These are phyloP conservation scores for Pythium vanterpoolii DNA, from an alignment of 352 stramenopile genomes.

Conservation along the genomic window DNA sequence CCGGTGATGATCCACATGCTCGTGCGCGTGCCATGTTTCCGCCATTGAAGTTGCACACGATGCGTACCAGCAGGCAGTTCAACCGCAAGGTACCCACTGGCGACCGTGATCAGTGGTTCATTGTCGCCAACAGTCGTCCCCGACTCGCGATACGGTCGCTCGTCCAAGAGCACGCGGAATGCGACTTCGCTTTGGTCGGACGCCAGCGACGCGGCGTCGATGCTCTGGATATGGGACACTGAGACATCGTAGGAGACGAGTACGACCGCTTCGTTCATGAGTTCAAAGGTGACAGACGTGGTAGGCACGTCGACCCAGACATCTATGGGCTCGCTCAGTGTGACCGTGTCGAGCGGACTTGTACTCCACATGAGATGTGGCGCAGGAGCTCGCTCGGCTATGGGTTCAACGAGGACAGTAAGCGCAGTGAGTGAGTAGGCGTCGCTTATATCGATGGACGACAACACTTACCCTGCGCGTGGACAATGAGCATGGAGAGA, in stretches of 20 bases:
- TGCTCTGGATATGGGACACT: constrained; percentile 39
- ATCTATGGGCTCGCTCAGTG: constrained; percentile 22
- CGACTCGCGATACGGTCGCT: constrained; percentile 58
- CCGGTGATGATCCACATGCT: constrained; percentile 58
- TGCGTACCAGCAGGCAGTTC: constrained; percentile 51
- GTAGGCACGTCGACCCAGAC: constrained; percentile 58
- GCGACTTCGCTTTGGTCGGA: constrained; percentile 47
- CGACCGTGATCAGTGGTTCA: constrained; percentile 48
- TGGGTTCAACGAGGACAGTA: background rate
- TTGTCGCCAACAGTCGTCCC: constrained; percentile 55
- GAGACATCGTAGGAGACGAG: constrained; percentile 70
- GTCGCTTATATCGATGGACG: background rate
- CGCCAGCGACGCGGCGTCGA: constrained; percentile 1
- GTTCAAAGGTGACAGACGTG: constrained; percentile 43
- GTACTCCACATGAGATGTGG: constrained; percentile 66
- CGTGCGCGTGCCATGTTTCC: constrained; percentile 50
- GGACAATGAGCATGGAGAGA: background rate
- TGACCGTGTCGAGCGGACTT: constrained; percentile 42
- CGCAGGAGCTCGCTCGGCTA: constrained; percentile 13
- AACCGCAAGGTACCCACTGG: constrained; percentile 55
- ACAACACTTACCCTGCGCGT: background rate
- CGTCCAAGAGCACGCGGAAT: constrained; percentile 59
- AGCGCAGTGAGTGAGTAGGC: background rate
- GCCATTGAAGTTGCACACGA: constrained; percentile 60
- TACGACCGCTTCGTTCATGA: constrained; percentile 55